Evolutionary conservation across 2,329 filamentous ascomycete species (phyloP).

Genomic region (Botryotinia globosa): DNA sequence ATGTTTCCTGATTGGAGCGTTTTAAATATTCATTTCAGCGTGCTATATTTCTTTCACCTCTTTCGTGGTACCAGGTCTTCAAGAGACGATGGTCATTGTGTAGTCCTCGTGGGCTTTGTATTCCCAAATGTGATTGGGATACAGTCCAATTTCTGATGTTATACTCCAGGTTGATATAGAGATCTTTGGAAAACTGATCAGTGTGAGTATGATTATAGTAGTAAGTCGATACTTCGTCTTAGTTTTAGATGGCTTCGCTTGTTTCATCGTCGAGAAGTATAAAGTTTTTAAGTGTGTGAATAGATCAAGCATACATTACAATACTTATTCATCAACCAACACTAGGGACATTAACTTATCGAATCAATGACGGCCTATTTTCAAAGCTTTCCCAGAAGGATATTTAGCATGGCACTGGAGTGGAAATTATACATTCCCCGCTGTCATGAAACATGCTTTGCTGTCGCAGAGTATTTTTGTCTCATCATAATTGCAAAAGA

Average conservation of each 20-base stretch:
- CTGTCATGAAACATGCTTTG: neutral
- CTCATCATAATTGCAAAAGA: neutral
- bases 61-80: neutral
- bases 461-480: neutral
- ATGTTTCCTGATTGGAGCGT: fast-evolving
- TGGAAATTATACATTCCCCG: neutral
- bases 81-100: neutral
- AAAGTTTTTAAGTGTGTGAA: neutral
- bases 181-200: too few species aligned
- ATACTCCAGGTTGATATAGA: neutral
- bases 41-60: neutral
- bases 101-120: too few species aligned
- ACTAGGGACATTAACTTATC: too few species aligned
- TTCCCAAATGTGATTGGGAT: too few species aligned
- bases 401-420: neutral
- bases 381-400: neutral
- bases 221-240: neutral
- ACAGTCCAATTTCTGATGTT: neutral
- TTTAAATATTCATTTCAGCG: neutral
- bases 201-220: too few species aligned
- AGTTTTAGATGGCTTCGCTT: neutral
- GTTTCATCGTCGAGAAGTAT: neutral
- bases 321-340: too few species aligned
- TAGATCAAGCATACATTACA: neutral
- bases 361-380: too few species aligned